Evolutionary conservation across 2,329 filamentous ascomycete species (phyloP), one percentile per base, ranked within the genome.

Genomic region (Aplosporella prunicola): DNA sequence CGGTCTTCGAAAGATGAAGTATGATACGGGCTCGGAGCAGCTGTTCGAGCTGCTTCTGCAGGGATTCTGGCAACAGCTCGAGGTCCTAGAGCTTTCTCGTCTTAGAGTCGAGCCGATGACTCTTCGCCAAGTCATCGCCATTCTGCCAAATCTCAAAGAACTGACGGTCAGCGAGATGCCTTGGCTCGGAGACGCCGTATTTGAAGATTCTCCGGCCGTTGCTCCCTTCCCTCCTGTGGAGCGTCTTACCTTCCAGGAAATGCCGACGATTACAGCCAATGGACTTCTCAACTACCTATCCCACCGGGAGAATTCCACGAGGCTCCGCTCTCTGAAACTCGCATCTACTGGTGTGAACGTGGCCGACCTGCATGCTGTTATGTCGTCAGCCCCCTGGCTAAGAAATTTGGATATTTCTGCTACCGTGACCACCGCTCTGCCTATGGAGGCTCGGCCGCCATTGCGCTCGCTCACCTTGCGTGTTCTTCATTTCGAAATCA

Each of bases 1-100:
- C 9, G 78, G 89, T 53, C 69, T 96, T 39, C 76, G 86, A 46
- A 91, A 91, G 62, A 95, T 94, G 85, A 80, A 76, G 37, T 96
- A 93, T 61, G 71, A 76, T 37, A 67, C 69, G 31, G 89, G 89
- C 9, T 74, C 84, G 1, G 89, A 95, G 63, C 74, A 74, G 40
- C 82, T 80, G 51, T 72, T 96, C 39, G 76, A 85, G 49, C 67
- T 73, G 37, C 66, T 95, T 26, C 72, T 76, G 6, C 69, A 72
- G 41, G 77, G 74, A 43, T 74, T 65, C 35, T 91, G 84, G 83
- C 68, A 69, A 31, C 70, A 74, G 29, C 68, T 91, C 9, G 80
- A 87, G 57, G 76, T 84, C 8, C 55, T 91, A 33, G 83, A 89
- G 55, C 63, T 91, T 23, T 70, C 72, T 41, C 69, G 67, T 43